A percentile compares a stretch with the other conserved stretches of the same genome.
These are phyloP conservation scores for Colletotrichum musicola DNA, from an alignment of 2,329 filamentous ascomycete genomes.

Conservation along the genomic window DNA sequence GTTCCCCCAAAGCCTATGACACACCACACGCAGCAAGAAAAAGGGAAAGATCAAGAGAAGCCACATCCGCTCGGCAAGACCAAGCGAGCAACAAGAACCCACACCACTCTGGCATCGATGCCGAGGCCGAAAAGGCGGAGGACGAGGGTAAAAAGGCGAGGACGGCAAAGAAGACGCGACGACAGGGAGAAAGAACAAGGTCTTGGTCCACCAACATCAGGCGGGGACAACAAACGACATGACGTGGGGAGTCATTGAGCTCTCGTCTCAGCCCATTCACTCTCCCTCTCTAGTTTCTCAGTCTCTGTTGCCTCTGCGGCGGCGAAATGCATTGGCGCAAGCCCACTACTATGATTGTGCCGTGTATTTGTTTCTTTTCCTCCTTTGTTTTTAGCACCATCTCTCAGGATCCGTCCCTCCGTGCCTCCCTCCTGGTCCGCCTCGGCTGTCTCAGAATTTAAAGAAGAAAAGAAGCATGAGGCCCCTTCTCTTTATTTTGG, in stretches of 20 bases:
- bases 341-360: too few species aligned
- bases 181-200: not conserved
- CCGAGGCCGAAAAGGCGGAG: conserved; percentile 1
- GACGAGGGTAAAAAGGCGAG: not conserved
- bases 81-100: conserved; percentile 5
- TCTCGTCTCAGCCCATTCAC: not conserved
- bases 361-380: conserved; percentile 8
- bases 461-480: conserved; percentile 20
- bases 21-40: not conserved
- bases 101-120: not conserved
- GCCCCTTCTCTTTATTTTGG: not conserved
- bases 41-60: conserved; percentile 21
- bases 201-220: not conserved
- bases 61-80: conserved; percentile 7
- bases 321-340: too few species aligned
- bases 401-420: conserved; percentile 3
- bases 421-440: not conserved
- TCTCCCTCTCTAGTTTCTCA: not conserved
- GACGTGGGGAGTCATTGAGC: not conserved
- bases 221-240: not conserved
- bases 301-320: too few species aligned
- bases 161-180: not conserved
- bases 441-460: conserved; percentile 19
- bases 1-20: conserved; percentile 2
- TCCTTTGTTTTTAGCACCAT: conserved; percentile 13